Base-by-base conservation (phyloP, 257 asterid genomes). In the Solanum lignicaule region DNA sequence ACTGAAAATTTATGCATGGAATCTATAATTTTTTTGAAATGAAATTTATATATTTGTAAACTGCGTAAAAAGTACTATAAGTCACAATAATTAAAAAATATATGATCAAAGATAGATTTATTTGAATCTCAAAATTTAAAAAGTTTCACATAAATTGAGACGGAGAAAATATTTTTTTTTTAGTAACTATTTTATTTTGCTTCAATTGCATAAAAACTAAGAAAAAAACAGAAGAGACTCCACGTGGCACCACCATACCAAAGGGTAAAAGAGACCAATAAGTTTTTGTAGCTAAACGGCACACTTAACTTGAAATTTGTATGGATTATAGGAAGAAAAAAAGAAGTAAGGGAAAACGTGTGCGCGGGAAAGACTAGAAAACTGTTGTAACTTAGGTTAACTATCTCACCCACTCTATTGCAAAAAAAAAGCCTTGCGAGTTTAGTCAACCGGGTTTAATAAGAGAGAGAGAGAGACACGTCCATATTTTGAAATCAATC, bases 361-460 rank as follows among this genome's bases (percentile, higher is more conserved):
- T 46, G 85, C 5, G 78, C 21, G 23, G 10, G 18, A 81, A 18
- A 10, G 41, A 46, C 69, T 78, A 72, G 8, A 68, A 8, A 20
- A n/a, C 25, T 71, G 65, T 71, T 73, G 69, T 29, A 71, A 39
- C 87, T 87, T 89, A 87, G 91, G 89, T 85, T 89, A 89, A 87
- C 89, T 65, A 39, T 89, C 89, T 73, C 88, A 89, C 81, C 91
- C 85, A 89, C 85, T 66, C n/a, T 48, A 9, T 29, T 5, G 48
- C 73, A 7, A 46, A 41, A 41, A 41, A 39, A n/a, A 52, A 18
- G 8, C 7, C 62, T 52, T 52, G 1, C 23, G 23, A 52, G n/a
- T 33, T 29, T 39, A 39, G 82, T 84, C 86, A 38, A 84, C 16
- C 68, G 52, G 21, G 23, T 41, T 62, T 68, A 43, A 52, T 65